phyloP scores from a whole-genome alignment of 2,329 filamentous ascomycete species.

The Trichothecium sympodiale region DNA sequence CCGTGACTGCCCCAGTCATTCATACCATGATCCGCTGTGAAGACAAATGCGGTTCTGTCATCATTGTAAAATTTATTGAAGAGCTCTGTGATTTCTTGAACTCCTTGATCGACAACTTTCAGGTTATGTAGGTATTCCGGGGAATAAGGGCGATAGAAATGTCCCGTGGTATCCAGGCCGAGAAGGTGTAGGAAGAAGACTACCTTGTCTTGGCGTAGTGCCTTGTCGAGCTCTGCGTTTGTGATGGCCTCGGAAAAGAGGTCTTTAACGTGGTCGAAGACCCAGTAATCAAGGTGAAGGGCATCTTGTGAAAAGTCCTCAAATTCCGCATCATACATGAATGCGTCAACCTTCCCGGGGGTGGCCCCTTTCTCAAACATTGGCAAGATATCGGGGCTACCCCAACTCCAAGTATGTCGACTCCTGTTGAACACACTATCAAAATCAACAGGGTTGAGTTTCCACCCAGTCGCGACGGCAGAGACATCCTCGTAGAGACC shows the following conservation, averaged over 20 bases:
- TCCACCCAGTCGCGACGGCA: constrained; percentile 94
- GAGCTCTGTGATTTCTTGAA: constrained; percentile 70
- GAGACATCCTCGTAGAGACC: constrained; percentile 97
- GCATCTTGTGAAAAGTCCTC: constrained; percentile 88
- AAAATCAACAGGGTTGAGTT: constrained; percentile 95
- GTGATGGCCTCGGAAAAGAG: constrained; percentile 71
- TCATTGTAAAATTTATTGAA: constrained; percentile 79
- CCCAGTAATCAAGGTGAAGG: constrained; percentile 77
- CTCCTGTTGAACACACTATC: constrained; percentile 98
- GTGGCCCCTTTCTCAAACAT: constrained; percentile 96
- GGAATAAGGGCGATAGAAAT: constrained; percentile 80
- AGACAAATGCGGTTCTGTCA: constrained; percentile 83
- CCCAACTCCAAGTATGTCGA: constrained; percentile 97
- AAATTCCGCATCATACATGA: constrained; percentile 69
- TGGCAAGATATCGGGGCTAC: constrained; percentile 89
- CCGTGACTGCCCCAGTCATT: constrained; percentile 99
- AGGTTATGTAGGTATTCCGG: constrained; percentile 93
- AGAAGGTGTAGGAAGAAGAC: constrained; percentile 95
- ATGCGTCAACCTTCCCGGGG: constrained; percentile 77
- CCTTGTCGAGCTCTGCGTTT: constrained; percentile 63
- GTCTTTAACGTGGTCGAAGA: constrained; percentile 86
- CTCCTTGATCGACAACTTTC: constrained; percentile 83
- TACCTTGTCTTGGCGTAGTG: constrained; percentile 69
- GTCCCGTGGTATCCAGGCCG: constrained; percentile 83
- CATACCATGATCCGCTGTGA: constrained; percentile 98